A percentile compares a stretch with the other conserved stretches of the same genome.
phyloP scores from a whole-genome alignment of 768 basidiomycete species.

The Mycena floridula region DNA sequence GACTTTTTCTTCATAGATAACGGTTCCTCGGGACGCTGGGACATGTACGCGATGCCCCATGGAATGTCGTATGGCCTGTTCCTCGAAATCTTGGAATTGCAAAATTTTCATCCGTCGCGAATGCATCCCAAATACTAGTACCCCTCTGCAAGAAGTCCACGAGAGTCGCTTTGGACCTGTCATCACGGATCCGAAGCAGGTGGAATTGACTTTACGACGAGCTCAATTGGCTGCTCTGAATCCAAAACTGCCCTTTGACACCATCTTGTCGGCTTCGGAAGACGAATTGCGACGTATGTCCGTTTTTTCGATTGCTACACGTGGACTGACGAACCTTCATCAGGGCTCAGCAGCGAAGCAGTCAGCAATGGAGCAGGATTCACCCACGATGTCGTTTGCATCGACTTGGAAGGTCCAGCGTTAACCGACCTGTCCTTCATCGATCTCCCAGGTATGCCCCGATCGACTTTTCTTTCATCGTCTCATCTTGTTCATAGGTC shows the following conservation, averaged over 20 bases:
- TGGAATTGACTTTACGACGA: slow-evolving; percentile 38
- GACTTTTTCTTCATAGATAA: slow-evolving; percentile 25
- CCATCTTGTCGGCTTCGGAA: slow-evolving; percentile 3
- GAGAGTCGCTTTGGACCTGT: slow-evolving; percentile 4
- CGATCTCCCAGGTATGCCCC: slow-evolving; percentile 29
- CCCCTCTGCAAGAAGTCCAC: slow-evolving; percentile 13
- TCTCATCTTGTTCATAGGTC: slow-evolving; percentile 23
- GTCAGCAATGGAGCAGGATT: slow-evolving; percentile 17
- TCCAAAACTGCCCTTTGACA: slow-evolving; percentile 18
- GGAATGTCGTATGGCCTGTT: slow-evolving; percentile 26
- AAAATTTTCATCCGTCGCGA: slow-evolving; percentile 37
- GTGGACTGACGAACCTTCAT: no score
- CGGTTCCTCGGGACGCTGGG: slow-evolving; percentile 41
- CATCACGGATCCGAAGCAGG: slow-evolving; percentile 28
- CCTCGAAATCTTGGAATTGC: slow-evolving; percentile 24
- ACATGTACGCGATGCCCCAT: slow-evolving; percentile 40
- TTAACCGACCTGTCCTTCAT: slow-evolving; percentile 32
- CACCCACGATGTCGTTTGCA: slow-evolving; percentile 34
- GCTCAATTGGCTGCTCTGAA: slow-evolving; percentile 42
- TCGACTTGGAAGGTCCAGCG: slow-evolving; percentile 32
- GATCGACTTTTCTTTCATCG: not conserved
- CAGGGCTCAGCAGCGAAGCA: no score
- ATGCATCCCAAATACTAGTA: slow-evolving; percentile 13
- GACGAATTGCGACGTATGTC: not conserved
- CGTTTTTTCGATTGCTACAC: no score